These are phyloP conservation scores for Fusarium goolgardi DNA, from an alignment of 2,329 filamentous ascomycete species.

Conservation along the genomic window DNA sequence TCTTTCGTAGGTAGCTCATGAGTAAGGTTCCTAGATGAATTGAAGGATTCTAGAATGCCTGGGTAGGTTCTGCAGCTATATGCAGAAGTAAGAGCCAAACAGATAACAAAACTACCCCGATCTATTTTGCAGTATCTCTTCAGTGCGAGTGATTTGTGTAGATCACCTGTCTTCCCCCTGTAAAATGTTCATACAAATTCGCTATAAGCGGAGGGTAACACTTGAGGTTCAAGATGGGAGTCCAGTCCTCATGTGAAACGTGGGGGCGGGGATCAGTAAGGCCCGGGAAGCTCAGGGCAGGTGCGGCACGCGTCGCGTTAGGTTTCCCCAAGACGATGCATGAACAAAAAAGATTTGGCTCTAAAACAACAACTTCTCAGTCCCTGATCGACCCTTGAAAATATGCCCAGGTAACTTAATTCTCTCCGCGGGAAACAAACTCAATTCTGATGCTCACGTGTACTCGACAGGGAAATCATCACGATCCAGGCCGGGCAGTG, in stretches of 20 bases:
- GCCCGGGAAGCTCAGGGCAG: slow-evolving; percentile 17
- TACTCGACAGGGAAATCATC: slow-evolving; percentile 85
- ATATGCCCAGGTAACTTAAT: slow-evolving; percentile 45
- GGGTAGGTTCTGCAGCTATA: background rate
- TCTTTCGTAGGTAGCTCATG: background rate
- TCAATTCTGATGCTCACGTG: slow-evolving; percentile 12
- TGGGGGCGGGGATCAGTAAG: slow-evolving; percentile 36
- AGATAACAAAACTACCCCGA: background rate
- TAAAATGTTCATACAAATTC: background rate
- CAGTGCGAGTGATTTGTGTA: too few species aligned
- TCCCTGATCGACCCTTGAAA: slow-evolving; percentile 21
- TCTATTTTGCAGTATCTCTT: too few species aligned
- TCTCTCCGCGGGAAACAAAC: background rate
- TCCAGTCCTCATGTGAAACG: slow-evolving; percentile 27
- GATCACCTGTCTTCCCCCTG: background rate
- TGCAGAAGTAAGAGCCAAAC: background rate
- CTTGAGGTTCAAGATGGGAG: slow-evolving; percentile 11
- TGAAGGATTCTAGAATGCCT: background rate
- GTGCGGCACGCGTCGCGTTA: slow-evolving; percentile 41
- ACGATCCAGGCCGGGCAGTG: slow-evolving; percentile 99
- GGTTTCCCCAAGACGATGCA: slow-evolving; percentile 24
- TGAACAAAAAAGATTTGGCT: slow-evolving; percentile 20
- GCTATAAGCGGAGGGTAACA: background rate
- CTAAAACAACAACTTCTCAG: slow-evolving; percentile 34
- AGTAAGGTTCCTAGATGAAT: background rate